Conservation (phyloP, 1,284 basidiomycete species). For the Microbotryum scabiosae region DNA sequence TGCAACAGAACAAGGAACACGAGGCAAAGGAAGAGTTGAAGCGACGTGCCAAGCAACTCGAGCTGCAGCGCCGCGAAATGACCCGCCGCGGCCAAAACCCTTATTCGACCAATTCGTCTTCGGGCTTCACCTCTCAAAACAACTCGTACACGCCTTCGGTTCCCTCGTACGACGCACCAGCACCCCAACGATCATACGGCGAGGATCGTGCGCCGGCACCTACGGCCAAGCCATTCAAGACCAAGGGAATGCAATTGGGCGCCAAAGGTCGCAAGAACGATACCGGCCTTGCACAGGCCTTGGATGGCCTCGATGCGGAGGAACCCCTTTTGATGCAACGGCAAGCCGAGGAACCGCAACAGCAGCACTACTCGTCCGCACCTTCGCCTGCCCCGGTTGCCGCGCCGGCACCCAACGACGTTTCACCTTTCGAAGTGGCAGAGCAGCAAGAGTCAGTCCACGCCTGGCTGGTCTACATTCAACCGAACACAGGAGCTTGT, state of each 20-base stretch:
- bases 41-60: conserved; percentile 92
- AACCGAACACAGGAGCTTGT: neutral
- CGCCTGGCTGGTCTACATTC: neutral
- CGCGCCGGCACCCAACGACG: conserved; percentile 22
- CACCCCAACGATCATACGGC: conserved; percentile 7
- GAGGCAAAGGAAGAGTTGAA: conserved; percentile 99
- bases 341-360: conserved; percentile 17
- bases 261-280: conserved; percentile 62
- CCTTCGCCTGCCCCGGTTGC: conserved; percentile 36
- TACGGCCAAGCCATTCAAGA: conserved; percentile 59
- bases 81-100: conserved; percentile 55
- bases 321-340: conserved; percentile 40
- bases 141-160: conserved; percentile 12
- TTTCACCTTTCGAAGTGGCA: conserved; percentile 52
- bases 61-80: conserved; percentile 93
- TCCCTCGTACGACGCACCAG: conserved; percentile 20
- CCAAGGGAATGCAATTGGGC: conserved; percentile 95
- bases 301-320: conserved; percentile 50
- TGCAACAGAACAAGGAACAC: conserved; percentile 78
- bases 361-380: conserved; percentile 25
- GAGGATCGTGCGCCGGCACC: neutral
- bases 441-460: conserved; percentile 60
- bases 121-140: conserved; percentile 14
- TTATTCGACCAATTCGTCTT: conserved; percentile 30
- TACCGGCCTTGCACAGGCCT: conserved; percentile 73